Evolutionary conservation across 371 early-diverging fungal species (phyloP).

Genomic region (Mortierella polycephala): DNA sequence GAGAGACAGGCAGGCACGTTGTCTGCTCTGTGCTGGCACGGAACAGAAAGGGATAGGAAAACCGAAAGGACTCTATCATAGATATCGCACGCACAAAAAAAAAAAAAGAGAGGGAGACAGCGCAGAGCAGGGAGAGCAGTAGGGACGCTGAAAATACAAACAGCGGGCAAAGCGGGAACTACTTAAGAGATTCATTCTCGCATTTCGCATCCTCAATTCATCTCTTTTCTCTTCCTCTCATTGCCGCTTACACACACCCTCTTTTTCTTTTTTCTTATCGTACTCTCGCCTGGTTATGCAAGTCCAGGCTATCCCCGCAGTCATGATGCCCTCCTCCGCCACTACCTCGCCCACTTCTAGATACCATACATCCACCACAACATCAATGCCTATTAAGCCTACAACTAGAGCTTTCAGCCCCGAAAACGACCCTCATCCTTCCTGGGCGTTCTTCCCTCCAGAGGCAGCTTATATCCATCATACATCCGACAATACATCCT

Average conservation of each 20-base stretch:
- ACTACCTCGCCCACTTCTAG: slow-evolving; percentile 8
- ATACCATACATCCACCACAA: neutral
- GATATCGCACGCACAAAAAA: neutral
- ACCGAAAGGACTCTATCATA: neutral
- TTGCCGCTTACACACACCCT: neutral
- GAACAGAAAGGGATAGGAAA: neutral
- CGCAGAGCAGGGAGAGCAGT: slow-evolving; percentile 1
- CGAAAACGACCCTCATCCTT: slow-evolving; percentile 48
- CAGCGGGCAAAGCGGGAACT: neutral
- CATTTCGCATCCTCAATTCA: neutral
- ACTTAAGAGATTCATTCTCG: neutral
- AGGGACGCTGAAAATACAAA: neutral
- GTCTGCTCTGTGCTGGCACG: neutral
- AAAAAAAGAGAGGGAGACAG: neutral
- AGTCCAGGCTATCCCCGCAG: slow-evolving; percentile 30
- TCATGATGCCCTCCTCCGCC: slow-evolving; percentile 25
- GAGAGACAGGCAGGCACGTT: neutral
- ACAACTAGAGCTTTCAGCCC: slow-evolving; percentile 21
- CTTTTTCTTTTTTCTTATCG: neutral
- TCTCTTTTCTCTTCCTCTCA: neutral
- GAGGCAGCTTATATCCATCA: slow-evolving; percentile 40
- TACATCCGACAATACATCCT: slow-evolving; percentile 30
- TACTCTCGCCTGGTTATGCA: slow-evolving; percentile 11
- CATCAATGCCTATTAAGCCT: neutral
- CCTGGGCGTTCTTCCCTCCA: slow-evolving; percentile 53